Conservation (phyloP, 2,329 filamentous ascomycete genomes). For the Pseudopyrenochaeta lycopersici region DNA sequence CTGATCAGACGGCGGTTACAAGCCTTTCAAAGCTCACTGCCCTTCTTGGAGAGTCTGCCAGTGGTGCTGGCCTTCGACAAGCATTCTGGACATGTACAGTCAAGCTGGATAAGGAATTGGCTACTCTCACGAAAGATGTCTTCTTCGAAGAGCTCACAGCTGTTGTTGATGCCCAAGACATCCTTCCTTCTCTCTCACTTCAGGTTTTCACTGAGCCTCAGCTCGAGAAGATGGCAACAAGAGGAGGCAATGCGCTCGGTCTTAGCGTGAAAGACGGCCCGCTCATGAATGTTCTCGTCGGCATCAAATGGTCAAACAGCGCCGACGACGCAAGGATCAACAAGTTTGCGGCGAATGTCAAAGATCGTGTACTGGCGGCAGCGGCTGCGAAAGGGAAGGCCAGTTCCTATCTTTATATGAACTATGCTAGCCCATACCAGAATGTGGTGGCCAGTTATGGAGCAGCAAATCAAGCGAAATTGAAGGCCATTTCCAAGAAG, state of each 20-base stretch:
- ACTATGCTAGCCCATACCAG: slow-evolving; percentile 57
- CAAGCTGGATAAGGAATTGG: slow-evolving; percentile 33
- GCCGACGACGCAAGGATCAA: slow-evolving; percentile 36
- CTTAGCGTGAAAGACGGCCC: slow-evolving; percentile 30
- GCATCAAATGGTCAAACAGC: slow-evolving; percentile 27
- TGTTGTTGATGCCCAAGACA: slow-evolving; percentile 21
- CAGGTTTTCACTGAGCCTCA: slow-evolving; percentile 38
- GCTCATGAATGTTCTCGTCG: slow-evolving; percentile 24
- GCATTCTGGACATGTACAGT: slow-evolving; percentile 39
- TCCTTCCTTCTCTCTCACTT: slow-evolving; percentile 31
- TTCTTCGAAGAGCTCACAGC: slow-evolving; percentile 32
- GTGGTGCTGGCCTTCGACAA: slow-evolving; percentile 26
- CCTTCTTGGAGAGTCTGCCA: slow-evolving; percentile 12
- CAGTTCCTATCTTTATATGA: slow-evolving; percentile 53
- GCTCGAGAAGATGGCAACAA: slow-evolving; percentile 27
- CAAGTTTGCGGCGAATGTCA: slow-evolving; percentile 22
- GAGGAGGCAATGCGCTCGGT: slow-evolving; percentile 43
- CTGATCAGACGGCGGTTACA: slow-evolving; percentile 25
- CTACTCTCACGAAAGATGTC: slow-evolving; percentile 26
- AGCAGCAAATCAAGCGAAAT: slow-evolving; percentile 39
- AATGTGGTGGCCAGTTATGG: slow-evolving; percentile 55
- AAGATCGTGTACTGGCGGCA: slow-evolving; percentile 12
- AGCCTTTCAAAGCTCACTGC: slow-evolving; percentile 31
- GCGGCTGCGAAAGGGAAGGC: slow-evolving; percentile 13
- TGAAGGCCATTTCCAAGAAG: slow-evolving; percentile 23